These are phyloP conservation scores for Leucosporidium scottii DNA, from an alignment of 768 basidiomycete species.

Conservation along the genomic window DNA sequence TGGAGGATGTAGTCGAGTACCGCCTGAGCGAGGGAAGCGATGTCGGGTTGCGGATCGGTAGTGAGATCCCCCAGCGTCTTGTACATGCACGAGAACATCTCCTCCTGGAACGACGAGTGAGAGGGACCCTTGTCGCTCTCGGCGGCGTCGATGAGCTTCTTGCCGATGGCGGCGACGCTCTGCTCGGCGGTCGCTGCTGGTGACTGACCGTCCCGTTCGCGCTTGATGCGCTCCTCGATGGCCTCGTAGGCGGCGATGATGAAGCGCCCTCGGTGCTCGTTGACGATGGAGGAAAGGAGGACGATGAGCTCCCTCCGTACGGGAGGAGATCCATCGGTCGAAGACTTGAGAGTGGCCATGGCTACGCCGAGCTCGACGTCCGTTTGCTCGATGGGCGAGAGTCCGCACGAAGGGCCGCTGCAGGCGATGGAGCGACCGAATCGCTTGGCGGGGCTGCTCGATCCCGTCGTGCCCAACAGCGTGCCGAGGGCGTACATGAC, in stretches of 20 bases:
- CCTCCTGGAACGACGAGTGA: constrained; percentile 32
- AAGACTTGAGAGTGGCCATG: constrained; percentile 79
- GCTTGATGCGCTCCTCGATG: constrained; percentile 63
- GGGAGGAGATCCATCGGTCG: constrained; percentile 93
- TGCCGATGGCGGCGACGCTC: constrained; percentile 34
- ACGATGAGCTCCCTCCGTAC: constrained; percentile 89
- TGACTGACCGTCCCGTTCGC: not conserved
- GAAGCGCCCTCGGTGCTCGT: constrained; percentile 94
- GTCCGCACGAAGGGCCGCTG: constrained; percentile 17
- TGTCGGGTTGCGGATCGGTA: constrained; percentile 86
- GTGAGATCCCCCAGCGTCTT: constrained; percentile 72
- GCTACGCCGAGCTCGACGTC: constrained; percentile 80
- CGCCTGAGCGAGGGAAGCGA: constrained; percentile 81
- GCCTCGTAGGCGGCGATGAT: constrained; percentile 95
- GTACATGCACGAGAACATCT: constrained; percentile 83
- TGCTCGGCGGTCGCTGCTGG: constrained; percentile 21
- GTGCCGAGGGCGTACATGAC: constrained; percentile 86
- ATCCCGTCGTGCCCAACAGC: constrained; percentile 82
- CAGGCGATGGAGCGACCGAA: constrained; percentile 30
- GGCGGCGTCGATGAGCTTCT: constrained; percentile 28
- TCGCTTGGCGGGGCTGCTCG: constrained; percentile 56
- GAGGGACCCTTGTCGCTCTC: constrained; percentile 29
- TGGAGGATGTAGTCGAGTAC: constrained; percentile 89
- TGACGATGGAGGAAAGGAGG: constrained; percentile 82
- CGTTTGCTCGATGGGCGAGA: constrained; percentile 39